Base-by-base conservation (phyloP, 23 red algal genomes). In the Gracilaria domingensis region DNA sequence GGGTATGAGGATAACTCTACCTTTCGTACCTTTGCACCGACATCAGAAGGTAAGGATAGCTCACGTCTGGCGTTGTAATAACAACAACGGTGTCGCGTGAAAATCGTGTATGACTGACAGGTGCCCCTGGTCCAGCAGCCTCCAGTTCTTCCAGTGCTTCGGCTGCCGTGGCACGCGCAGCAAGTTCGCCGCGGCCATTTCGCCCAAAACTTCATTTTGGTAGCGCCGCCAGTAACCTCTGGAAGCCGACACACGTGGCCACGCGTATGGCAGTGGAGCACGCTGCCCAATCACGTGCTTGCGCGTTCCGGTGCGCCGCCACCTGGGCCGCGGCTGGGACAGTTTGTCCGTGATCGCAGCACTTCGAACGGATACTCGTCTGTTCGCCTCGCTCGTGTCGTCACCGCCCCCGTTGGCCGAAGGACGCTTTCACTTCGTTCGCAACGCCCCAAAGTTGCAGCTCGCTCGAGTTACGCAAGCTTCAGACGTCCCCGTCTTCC, bases 381-480 rank as follows among this genome's bases (percentile, higher is more conserved):
- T 51, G 72, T 69, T 69, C 72, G 45, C 38, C 72, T 50, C 38
- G 2, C 45, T 23, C 20, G 72, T 49, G 39, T 50, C 38, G 72
- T 50, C 72, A 25, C 38, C 72, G 25, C 72, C 72, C 20, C 72
- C 72, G 6, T 50, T 77, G 72, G 72, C 30, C 40, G 39, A 9
- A 77, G 72, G 72, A 23, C 23, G 72, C 72, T 50, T 77, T 77
- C 72, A 77, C 72, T 77, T 23, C 39, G 72, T 77, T 50, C 72
- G 26, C 45, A 77, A 45, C 72, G 39, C n/a, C 72, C 38, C 3
- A 4, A 30, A 51, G 72, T 77, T 77, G 42, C 72, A 77, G 72
- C 72, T 77, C 72, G 42, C n/a, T 12, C 72, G 72, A 77, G 72
- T 77, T 49, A 77, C 72, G 72, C 72, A 77, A 77, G 45, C 72